Base-by-base conservation (phyloP, 345 rosid species). In the Mercurialis annua region DNA sequence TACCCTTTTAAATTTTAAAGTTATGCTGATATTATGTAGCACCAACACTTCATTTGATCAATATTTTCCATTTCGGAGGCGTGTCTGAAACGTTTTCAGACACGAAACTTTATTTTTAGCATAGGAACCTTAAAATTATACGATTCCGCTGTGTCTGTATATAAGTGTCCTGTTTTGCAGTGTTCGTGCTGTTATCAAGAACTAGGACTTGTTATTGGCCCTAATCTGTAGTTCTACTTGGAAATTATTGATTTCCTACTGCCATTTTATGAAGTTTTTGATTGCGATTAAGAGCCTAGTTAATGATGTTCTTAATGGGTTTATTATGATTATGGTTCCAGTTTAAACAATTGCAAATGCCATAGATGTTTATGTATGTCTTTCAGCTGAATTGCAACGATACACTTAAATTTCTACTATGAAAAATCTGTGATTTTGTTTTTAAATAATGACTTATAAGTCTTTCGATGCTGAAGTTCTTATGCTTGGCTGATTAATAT, bases 401-500 rank as follows among this genome's bases (percentile, higher is more conserved):
- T 17, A 16, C 33, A 36, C 21, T 66, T 30, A 40, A 36, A 54
- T 54, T 33, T 26, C 34, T 20, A 2, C 24, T 23, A 7, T 16
- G n/a, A 3, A 10, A 23, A 53, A 14, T 55, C 30, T 18, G 14
- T 4, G 10, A 18, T 36, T 47, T 51, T 49, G 49, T 57, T n/a
- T 54, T 57, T 65, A 68, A 55, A 29, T 49, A 17, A 34, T 27
- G 62, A 10, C 26, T 30, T 43, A 59, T 48, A 18, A 38, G 58
- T 7, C 66, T 50, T 6, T n/a, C 51, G 36, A 49, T 30, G n/a
- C n/a, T n/a, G n/a, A n/a, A n/a, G n/a, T n/a, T n/a, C n/a, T n/a
- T n/a, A n/a, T n/a, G n/a, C n/a, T 44, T 64, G 46, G 64, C 62
- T 79, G 58, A 71, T 65, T 14, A 33, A 69, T 65, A 50, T 56